Conservation (phyloP, 192 early-diverging fungal species). For the Coemansia sp. region DNA sequence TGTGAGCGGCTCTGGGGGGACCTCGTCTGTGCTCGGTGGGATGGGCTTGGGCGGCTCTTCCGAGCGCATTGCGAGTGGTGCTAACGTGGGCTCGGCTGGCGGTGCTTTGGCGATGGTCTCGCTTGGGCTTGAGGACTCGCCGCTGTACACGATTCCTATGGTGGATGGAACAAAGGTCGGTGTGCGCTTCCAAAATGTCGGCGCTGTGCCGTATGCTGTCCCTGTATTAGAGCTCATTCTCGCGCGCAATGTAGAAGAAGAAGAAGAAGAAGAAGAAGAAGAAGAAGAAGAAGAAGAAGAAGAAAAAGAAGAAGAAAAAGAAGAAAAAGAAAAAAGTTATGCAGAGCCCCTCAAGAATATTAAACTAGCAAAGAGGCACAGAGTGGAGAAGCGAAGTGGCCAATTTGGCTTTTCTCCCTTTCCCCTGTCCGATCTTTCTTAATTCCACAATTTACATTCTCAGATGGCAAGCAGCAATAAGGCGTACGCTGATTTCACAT, state of each 20-base stretch:
- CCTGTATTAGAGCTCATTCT: slow-evolving; percentile 24
- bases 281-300: too few species aligned
- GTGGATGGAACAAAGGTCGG: slow-evolving; percentile 32
- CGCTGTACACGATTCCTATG: slow-evolving; percentile 22
- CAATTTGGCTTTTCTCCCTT: not conserved
- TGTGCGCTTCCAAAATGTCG: slow-evolving; percentile 41
- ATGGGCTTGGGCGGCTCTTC: not conserved
- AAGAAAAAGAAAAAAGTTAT: too few species aligned
- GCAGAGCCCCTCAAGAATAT: not conserved
- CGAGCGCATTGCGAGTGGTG: not conserved
- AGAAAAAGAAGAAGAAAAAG: too few species aligned
- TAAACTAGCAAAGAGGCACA: too few species aligned
- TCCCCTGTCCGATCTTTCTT: not conserved
- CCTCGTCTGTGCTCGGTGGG: not conserved
- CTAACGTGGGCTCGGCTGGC: not conserved
- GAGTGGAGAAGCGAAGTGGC: not conserved
- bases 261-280: too few species aligned
- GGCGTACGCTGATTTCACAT: slow-evolving; percentile 44
- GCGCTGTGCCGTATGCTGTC: slow-evolving; percentile 1
- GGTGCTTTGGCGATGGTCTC: not conserved
- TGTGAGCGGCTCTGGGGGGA: not conserved
- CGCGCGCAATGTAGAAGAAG: not conserved
- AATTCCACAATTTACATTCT: not conserved
- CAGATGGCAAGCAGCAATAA: slow-evolving; percentile 11
- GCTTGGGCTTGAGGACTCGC: not conserved